Conservation (phyloP, 2,329 filamentous ascomycete species). For the Teratosphaeria pseudoeucalypti region DNA sequence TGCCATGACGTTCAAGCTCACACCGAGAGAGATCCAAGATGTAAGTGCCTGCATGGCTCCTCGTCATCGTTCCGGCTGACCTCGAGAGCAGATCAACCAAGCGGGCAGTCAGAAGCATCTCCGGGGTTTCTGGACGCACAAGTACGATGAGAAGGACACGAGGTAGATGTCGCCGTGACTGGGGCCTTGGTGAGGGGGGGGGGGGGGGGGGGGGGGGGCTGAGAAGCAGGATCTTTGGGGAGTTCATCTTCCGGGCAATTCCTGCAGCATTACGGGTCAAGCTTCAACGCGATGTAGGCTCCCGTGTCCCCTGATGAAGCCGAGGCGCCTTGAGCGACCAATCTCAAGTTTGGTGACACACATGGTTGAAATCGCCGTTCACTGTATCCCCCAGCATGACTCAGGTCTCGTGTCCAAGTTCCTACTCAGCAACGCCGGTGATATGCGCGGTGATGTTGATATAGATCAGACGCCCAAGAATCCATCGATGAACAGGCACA, state of each 20-base stretch:
- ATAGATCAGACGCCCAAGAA: too few species aligned
- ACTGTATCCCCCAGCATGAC: too few species aligned
- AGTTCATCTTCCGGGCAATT: background rate
- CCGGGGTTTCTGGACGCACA: conserved; percentile 42
- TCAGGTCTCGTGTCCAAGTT: too few species aligned
- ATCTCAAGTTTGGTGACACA: too few species aligned
- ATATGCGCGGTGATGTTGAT: too few species aligned
- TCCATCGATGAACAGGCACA: too few species aligned
- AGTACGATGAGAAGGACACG: conserved; percentile 36
- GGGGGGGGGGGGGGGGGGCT: background rate
- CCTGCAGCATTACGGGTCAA: too few species aligned
- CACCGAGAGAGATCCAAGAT: conserved; percentile 46
- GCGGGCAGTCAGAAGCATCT: conserved; percentile 41
- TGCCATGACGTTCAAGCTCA: conserved; percentile 47
- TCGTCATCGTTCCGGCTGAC: background rate
- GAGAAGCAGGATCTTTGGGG: background rate
- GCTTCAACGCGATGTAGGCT: too few species aligned
- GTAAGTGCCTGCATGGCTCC: conserved; percentile 3
- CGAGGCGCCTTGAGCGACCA: background rate
- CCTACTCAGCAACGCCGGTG: too few species aligned
- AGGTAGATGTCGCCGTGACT: conserved; percentile 6
- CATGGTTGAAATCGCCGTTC: too few species aligned
- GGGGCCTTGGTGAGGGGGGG: background rate
- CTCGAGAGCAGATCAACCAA: conserved; percentile 30
- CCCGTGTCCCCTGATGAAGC: too few species aligned